These are phyloP conservation scores for Hordeum marinum DNA, from an alignment of 176 grass and related monocot species.

Conservation along the genomic window DNA sequence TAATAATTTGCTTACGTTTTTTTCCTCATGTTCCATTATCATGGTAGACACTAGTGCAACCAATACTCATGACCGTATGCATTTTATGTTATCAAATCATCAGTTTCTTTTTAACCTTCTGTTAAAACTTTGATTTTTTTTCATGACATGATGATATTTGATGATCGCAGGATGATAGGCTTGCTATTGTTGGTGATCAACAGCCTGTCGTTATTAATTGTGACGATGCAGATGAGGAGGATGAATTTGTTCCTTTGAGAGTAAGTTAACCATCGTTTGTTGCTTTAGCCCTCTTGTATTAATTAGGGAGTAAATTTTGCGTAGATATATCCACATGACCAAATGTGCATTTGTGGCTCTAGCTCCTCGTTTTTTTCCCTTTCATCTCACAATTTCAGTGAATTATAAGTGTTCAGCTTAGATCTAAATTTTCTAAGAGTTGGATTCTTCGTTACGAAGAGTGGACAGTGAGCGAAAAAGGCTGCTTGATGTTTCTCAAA, in stretches of 20 bases:
- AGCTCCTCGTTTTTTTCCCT: neutral
- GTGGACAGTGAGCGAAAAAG: conserved; percentile 3
- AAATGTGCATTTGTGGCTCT: neutral
- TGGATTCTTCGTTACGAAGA: neutral
- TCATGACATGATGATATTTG: neutral
- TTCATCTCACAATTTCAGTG: neutral
- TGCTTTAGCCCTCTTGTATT: neutral
- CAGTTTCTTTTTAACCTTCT: neutral
- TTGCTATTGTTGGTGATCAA: neutral
- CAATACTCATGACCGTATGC: neutral
- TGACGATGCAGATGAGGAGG: neutral
- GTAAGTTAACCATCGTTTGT: neutral
- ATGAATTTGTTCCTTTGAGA: neutral
- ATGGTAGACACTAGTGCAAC: neutral
- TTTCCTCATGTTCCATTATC: neutral
- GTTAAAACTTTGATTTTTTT: neutral
- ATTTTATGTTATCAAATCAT: neutral
- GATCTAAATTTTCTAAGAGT: neutral
- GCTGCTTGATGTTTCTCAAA: neutral
- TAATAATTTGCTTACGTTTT: neutral
- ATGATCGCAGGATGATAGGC: conserved; percentile 8
- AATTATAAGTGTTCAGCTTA: neutral
- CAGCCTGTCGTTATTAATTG: neutral
- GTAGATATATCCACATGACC: neutral
- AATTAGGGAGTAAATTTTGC: neutral